These are phyloP conservation scores for Gossypium lobatum DNA, from an alignment of 441 rosid genomes.

Conservation along the genomic window DNA sequence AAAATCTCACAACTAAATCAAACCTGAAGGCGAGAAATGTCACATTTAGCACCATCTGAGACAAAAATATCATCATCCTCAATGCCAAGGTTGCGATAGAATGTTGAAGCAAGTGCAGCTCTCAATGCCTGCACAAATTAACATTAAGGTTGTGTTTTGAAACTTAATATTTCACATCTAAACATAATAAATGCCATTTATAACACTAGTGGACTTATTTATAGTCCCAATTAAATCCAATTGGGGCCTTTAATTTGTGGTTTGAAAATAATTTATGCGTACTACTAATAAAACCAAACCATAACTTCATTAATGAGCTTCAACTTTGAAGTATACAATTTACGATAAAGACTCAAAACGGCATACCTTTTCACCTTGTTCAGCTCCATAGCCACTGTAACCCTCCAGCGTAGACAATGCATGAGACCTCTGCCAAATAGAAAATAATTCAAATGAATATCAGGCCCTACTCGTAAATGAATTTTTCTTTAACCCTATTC, in stretches of 20 bases:
- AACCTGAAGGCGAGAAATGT: slow-evolving; percentile 97
- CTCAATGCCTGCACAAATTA: slow-evolving; percentile 63
- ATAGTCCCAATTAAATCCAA: not conserved
- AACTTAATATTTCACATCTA: slow-evolving; percentile 5
- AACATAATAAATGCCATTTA: not conserved
- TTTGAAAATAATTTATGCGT: not conserved
- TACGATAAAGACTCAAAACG: slow-evolving; percentile 1
- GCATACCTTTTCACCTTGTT: slow-evolving; percentile 93
- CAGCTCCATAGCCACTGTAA: slow-evolving; percentile 93
- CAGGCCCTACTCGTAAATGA: not conserved
- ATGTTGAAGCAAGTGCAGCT: slow-evolving; percentile 75
- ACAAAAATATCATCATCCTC: slow-evolving; percentile 86
- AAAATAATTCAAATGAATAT: not conserved
- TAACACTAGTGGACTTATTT: not conserved
- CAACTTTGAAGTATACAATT: not conserved
- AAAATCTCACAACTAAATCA: slow-evolving; percentile 5
- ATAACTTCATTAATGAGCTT: not conserved
- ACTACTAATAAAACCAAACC: not conserved
- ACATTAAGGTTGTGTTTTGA: slow-evolving; percentile 9
- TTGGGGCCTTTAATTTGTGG: not conserved
- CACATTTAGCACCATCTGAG: slow-evolving; percentile 99
- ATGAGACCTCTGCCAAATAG: slow-evolving; percentile 55
- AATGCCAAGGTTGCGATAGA: slow-evolving; percentile 72
- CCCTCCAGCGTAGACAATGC: slow-evolving; percentile 79
- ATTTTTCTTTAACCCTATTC: not conserved